Evolutionary conservation across 108 stramenopile genomes (phyloP).

Genomic region (Nannochloropsis granulata): DNA sequence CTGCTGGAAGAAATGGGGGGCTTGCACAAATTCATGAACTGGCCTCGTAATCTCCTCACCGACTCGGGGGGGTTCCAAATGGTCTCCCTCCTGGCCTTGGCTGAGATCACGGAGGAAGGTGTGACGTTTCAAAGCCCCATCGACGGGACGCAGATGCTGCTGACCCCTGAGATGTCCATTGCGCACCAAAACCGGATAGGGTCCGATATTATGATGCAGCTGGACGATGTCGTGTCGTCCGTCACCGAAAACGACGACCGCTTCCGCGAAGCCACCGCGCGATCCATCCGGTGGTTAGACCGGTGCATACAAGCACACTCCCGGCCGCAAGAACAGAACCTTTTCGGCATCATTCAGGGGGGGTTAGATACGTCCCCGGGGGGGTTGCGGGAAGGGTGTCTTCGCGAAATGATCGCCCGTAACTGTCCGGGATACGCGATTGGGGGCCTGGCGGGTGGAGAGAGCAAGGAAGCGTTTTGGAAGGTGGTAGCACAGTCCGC

Average conservation of each 20-base stretch:
- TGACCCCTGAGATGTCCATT: conserved; percentile 88
- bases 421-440: conserved; percentile 87
- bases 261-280: conserved; percentile 65
- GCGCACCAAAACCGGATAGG: conserved; percentile 81
- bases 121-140: conserved; percentile 79
- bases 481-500: conserved; percentile 83
- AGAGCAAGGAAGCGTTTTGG: conserved; percentile 92
- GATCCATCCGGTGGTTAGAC: conserved; percentile 89
- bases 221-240: conserved; percentile 84
- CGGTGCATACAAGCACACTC: conserved; percentile 73
- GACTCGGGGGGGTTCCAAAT: conserved; percentile 98
- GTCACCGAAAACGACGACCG: conserved; percentile 49
- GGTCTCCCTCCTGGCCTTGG: conserved; percentile 78
- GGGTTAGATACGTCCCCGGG: conserved; percentile 72
- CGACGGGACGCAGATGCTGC: conserved; percentile 51
- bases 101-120: conserved; percentile 84
- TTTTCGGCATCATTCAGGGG: conserved; percentile 51
- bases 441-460: conserved; percentile 65
- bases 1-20: conserved; percentile 50
- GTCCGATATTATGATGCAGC: conserved; percentile 91
- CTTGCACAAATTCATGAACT: conserved; percentile 78
- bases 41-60: conserved; percentile 58
- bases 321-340: conserved; percentile 30
- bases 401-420: conserved; percentile 59
- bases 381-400: conserved; percentile 75